Base-by-base conservation (phyloP, 2,329 filamentous ascomycete genomes). In the Ophiocordyceps unilateralis region DNA sequence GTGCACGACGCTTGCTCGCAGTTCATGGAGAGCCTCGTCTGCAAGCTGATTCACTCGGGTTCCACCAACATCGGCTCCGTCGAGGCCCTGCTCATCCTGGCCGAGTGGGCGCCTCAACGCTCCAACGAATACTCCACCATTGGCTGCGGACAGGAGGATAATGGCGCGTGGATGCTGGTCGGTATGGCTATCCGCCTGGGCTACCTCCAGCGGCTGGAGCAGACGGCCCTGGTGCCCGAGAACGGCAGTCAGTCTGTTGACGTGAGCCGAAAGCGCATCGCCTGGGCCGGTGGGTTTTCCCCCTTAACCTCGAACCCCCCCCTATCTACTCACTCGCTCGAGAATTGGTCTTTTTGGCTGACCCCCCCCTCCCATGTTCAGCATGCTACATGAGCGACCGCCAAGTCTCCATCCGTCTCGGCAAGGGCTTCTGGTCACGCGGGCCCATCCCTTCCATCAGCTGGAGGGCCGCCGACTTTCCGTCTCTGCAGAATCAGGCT, bases 151-250 rank as follows among this genome's bases (percentile, higher is more conserved):
- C 80, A 84, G 55, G 81, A 84, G 53, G 80, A 85, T 50, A 71
- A 81, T 39, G 78, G 81, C 24, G 78, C 79, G 0, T 85, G 81
- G 81, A 84, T 84, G 79, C 76, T 83, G 50, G 78, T 83, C 6
- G 81, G 81, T 1, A 69, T 80, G 19, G 81, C 81, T 3, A 60
- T 85, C 7, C 70, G 81, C 7, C 72, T 82, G 3, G 80, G 74
- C 0, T 84, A 84, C 54, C 81, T 81, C 41, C 71, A 83, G 15
- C 75, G 76, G 1, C 64, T 85, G 17, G 81, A 85, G 53, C 69
- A 76, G 46, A 82, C 79, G 19, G 76, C 77, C 0, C 78, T 84
- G 50, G 67, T 74, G 38, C 70, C 74, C 26, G 72, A 77, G 32
- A 66, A 70, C 38, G 69, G 72, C 11, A 68, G 68, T n/a, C 74